Conservation (phyloP, 257 asterid species). For the Jasminum sambac region DNA sequence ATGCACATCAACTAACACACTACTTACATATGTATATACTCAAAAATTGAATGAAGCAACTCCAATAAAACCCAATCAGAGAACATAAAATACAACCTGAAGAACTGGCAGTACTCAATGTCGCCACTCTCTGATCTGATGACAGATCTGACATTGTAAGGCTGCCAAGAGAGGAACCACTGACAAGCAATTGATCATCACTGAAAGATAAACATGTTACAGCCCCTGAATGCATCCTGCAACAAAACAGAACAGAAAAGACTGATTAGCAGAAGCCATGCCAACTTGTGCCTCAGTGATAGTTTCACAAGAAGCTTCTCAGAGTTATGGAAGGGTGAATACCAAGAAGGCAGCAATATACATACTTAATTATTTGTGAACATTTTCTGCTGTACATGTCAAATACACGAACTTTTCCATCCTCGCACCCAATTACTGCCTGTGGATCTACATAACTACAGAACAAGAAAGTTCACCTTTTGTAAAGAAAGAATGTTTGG, state of each 20-base stretch:
- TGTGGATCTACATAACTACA: conserved; percentile 89
- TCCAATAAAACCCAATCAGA: background rate
- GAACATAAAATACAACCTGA: conserved; percentile 51
- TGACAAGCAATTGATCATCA: conserved; percentile 77
- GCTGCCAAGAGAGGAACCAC: conserved; percentile 85
- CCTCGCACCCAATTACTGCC: conserved; percentile 92
- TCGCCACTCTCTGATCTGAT: conserved; percentile 73
- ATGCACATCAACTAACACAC: background rate
- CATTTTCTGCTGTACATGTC: conserved; percentile 93
- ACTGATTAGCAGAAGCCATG: conserved; percentile 7
- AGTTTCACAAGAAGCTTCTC: background rate
- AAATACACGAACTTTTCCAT: conserved; percentile 85
- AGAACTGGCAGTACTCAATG: conserved; percentile 48
- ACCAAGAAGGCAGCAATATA: conserved; percentile 18
- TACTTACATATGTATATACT: conserved; percentile 5
- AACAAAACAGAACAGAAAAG: conserved; percentile 20
- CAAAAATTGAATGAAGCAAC: conserved; percentile 13
- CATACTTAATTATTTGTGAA: conserved; percentile 80
- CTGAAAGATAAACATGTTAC: conserved; percentile 68
- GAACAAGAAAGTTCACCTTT: conserved; percentile 15
- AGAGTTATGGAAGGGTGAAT: conserved; percentile 5
- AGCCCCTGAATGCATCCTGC: conserved; percentile 88
- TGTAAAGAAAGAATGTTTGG: background rate
- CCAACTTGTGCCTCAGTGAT: conserved; percentile 12
- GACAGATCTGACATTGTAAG: conserved; percentile 89